Evolutionary conservation across 495 filamentous ascomycete species (phyloP).

Genomic region (Eremomyces bilateralis): DNA sequence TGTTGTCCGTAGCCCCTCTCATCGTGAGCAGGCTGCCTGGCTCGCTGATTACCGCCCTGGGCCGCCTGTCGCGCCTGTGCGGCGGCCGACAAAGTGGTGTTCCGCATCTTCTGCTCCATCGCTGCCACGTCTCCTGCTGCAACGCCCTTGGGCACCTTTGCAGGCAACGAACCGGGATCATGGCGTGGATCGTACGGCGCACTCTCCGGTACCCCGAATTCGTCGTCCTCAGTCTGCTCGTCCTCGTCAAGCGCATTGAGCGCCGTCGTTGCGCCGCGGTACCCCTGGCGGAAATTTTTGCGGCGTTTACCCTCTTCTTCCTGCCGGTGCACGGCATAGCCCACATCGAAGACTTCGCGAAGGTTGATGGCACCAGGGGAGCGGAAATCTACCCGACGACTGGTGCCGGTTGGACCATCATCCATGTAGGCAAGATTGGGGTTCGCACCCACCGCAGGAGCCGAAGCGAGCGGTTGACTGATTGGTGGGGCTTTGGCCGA

Average conservation of each 20-base stretch:
- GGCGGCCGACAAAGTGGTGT: conserved; percentile 47
- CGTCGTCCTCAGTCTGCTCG: conserved; percentile 37
- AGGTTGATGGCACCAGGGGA: conserved; percentile 89
- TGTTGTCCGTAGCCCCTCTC: conserved; percentile 66
- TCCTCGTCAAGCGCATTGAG: conserved; percentile 44
- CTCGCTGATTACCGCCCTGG: conserved; percentile 18
- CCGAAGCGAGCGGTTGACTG: conserved; percentile 34
- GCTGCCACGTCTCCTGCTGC: conserved; percentile 39
- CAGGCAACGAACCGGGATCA: no score
- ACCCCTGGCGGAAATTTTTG: conserved; percentile 54
- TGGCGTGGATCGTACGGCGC: conserved; percentile 29
- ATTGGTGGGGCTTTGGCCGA: conserved; percentile 50
- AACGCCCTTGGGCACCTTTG: conserved; percentile 39
- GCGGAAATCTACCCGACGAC: conserved; percentile 68
- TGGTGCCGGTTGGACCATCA: conserved; percentile 28
- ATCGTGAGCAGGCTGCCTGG: conserved; percentile 25
- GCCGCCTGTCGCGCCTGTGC: conserved; percentile 31
- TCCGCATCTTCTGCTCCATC: conserved; percentile 71
- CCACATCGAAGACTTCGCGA: conserved; percentile 91
- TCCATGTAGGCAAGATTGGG: conserved; percentile 32
- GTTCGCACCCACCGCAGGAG: conserved; percentile 3
- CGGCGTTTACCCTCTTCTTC: conserved; percentile 88
- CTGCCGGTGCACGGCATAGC: conserved; percentile 87
- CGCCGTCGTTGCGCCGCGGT: conserved; percentile 28
- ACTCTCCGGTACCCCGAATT: conserved; percentile 24